phyloP scores from a whole-genome alignment of 1,139 yeast genomes.

The Meyerozyma carpophila region DNA sequence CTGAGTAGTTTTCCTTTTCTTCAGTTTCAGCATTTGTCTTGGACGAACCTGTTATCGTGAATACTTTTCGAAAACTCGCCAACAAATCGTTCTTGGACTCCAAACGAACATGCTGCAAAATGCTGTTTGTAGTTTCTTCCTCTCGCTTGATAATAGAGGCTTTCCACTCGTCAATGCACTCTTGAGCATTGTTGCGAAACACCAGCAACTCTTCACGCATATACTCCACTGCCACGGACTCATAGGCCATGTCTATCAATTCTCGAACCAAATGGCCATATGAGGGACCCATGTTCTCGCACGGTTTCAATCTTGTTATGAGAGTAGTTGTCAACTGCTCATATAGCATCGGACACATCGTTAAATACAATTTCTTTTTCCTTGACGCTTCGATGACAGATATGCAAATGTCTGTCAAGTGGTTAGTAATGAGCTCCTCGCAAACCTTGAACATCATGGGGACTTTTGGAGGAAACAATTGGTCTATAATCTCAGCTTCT shows the following conservation, averaged over 20 bases:
- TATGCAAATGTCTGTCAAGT: constrained; percentile 31
- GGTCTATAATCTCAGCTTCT: constrained; percentile 32
- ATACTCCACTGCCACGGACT: constrained; percentile 45
- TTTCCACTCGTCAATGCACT: constrained; percentile 31
- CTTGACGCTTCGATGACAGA: constrained; percentile 26
- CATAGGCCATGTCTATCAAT: constrained; percentile 46
- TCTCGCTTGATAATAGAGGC: constrained; percentile 30
- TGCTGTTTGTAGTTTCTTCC: constrained; percentile 35
- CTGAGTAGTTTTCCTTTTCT: constrained; percentile 25
- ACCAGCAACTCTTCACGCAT: constrained; percentile 37
- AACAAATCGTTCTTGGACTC: constrained; percentile 44
- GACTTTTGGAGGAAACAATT: constrained; percentile 33
- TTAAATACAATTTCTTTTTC: constrained; percentile 20
- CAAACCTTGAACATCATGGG: constrained; percentile 48
- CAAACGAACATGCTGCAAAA: constrained; percentile 34
- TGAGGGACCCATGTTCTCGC: constrained; percentile 30
- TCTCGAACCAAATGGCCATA: constrained; percentile 29
- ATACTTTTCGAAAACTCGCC: constrained; percentile 59
- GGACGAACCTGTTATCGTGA: constrained; percentile 32
- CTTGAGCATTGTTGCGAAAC: constrained; percentile 23
- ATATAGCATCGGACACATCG: constrained; percentile 30
- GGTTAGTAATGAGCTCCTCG: constrained; percentile 41
- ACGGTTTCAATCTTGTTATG: constrained; percentile 19
- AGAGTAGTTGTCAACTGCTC: constrained; percentile 21
- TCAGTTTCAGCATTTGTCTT: constrained; percentile 10